Percentiles rank a stretch among this genome's conserved stretches.
phyloP scores from a whole-genome alignment of 2,329 filamentous ascomycete species.

The Aplosporella prunicola region DNA sequence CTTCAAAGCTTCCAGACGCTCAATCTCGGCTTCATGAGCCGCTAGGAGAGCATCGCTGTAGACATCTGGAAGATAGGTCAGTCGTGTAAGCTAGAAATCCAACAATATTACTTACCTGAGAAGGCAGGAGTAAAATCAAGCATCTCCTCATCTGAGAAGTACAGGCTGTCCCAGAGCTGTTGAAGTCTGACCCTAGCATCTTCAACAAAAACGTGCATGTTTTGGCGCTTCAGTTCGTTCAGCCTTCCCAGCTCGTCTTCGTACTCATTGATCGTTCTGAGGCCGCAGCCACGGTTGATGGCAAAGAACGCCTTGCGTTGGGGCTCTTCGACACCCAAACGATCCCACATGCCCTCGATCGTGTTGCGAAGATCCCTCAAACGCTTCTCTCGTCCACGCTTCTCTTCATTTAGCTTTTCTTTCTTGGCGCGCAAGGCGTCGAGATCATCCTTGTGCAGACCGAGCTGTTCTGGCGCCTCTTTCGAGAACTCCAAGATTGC shows the following conservation, averaged over 20 bases:
- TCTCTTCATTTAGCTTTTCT: slow-evolving; percentile 81
- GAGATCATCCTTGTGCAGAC: slow-evolving; percentile 81
- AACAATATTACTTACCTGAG: slow-evolving; percentile 38
- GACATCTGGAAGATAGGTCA: slow-evolving; percentile 49
- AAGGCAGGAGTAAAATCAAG: slow-evolving; percentile 95
- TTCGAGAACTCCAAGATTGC: slow-evolving; percentile 82
- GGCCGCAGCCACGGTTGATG: slow-evolving; percentile 78
- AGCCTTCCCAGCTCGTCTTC: slow-evolving; percentile 80
- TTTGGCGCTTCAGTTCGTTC: slow-evolving; percentile 89
- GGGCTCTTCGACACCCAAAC: slow-evolving; percentile 69
- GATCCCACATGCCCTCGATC: slow-evolving; percentile 85
- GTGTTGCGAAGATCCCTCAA: slow-evolving; percentile 64
- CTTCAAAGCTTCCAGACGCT: slow-evolving; percentile 66
- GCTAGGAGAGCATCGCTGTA: slow-evolving; percentile 93
- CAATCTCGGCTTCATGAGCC: slow-evolving; percentile 87
- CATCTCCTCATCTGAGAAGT: slow-evolving; percentile 98
- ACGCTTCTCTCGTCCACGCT: slow-evolving; percentile 69
- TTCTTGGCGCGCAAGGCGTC: slow-evolving; percentile 60
- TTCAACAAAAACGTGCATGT: slow-evolving; percentile 91
- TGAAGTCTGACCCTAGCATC: slow-evolving; percentile 85
- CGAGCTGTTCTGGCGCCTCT: slow-evolving; percentile 86
- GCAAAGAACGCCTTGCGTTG: slow-evolving; percentile 82
- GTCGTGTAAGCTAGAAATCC: no score
- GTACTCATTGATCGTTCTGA: slow-evolving; percentile 90
- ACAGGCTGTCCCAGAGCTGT: slow-evolving; percentile 88